Evolutionary conservation across 306 rosid genomes (phyloP).

Genomic region (Sechiopsis laciniata): DNA sequence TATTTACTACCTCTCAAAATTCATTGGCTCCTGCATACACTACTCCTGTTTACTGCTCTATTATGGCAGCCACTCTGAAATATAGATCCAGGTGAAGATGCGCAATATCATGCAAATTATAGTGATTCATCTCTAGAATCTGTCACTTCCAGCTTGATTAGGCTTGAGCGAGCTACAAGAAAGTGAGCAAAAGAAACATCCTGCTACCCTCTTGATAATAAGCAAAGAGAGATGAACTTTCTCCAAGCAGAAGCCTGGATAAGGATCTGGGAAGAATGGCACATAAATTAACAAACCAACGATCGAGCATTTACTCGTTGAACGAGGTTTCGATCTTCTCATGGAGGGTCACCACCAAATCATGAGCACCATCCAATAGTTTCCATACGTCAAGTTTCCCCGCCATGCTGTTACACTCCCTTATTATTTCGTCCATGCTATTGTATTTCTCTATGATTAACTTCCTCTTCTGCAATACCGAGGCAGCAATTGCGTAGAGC

Average conservation of each 20-base stretch:
- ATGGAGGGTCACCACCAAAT: slow-evolving; percentile 89
- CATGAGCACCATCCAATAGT: slow-evolving; percentile 91
- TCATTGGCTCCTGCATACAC: slow-evolving; percentile 2
- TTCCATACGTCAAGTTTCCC: slow-evolving; percentile 98
- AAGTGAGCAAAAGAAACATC: slow-evolving; percentile 20
- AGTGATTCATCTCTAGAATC: slow-evolving; percentile 15
- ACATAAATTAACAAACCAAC: slow-evolving; percentile 4
- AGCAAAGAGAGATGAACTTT: slow-evolving; percentile 14
- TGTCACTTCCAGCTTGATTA: slow-evolving; percentile 16
- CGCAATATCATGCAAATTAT: slow-evolving; percentile 14
- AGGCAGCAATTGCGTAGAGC: slow-evolving; percentile 94
- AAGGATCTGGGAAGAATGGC: slow-evolving; percentile 10
- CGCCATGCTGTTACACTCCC: slow-evolving; percentile 97
- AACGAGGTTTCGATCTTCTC: slow-evolving; percentile 59
- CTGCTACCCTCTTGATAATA: not conserved
- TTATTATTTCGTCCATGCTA: slow-evolving; percentile 97
- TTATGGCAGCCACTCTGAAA: not conserved
- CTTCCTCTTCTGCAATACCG: slow-evolving; percentile 85
- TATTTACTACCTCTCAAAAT: not conserved
- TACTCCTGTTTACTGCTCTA: not conserved
- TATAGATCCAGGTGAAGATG: not conserved
- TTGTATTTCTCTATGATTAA: slow-evolving; percentile 83
- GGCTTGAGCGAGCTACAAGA: slow-evolving; percentile 20
- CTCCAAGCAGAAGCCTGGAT: slow-evolving; percentile 13
- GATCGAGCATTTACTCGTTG: not conserved